Conservation (phyloP, 257 asterid species). For the Penstemon barbatus region DNA sequence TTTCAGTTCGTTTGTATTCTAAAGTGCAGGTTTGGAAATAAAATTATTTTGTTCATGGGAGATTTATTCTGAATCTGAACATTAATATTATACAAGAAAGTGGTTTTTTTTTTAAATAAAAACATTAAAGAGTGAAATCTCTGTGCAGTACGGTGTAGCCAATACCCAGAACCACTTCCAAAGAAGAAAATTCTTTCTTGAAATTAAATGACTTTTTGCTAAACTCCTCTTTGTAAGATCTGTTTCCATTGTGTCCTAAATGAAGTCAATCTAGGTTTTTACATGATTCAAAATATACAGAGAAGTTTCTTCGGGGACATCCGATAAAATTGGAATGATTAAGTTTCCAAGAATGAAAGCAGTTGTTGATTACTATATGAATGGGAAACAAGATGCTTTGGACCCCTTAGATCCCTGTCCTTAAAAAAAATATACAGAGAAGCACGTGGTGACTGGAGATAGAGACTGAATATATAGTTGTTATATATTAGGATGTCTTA, state of each 20-base stretch:
- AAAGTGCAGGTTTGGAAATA: neutral
- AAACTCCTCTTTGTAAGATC: neutral
- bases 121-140: neutral
- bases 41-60: neutral
- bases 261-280: slow-evolving; percentile 7
- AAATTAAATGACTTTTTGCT: slow-evolving; percentile 3
- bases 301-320: too few relatives aligned
- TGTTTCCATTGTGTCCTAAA: slow-evolving; percentile 7
- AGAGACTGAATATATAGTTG: neutral
- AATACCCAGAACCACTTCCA: neutral
- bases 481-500: neutral
- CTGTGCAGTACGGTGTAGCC: neutral
- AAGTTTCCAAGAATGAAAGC: too few relatives aligned
- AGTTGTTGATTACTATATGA: too few relatives aligned
- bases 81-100: neutral
- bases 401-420: too few relatives aligned
- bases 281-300: too few relatives aligned
- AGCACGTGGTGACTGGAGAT: neutral
- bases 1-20: neutral
- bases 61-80: too few relatives aligned
- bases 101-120: neutral
- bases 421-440: neutral
- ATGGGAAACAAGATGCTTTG: too few relatives aligned
- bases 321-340: too few relatives aligned
- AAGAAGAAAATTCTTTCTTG: slow-evolving; percentile 2